phyloP scores from a whole-genome alignment of 2,329 filamentous ascomycete genomes.

The Colletotrichum sidae region DNA sequence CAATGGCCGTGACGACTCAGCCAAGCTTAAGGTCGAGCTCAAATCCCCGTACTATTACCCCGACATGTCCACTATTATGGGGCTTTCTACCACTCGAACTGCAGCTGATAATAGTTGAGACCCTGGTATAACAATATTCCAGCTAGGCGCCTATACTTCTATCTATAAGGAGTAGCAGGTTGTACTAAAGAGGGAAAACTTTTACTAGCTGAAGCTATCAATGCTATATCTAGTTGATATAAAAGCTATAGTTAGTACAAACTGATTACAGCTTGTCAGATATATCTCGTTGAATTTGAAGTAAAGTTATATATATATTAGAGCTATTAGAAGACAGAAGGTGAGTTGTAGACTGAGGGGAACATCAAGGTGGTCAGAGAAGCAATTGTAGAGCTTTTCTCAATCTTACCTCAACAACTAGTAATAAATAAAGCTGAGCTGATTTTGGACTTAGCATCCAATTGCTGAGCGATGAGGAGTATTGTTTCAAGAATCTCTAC shows the following conservation, averaged over 20 bases:
- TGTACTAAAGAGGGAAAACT: conserved; percentile 45
- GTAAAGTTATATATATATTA: conserved; percentile 42
- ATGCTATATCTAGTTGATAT: conserved; percentile 42
- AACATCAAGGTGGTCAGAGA: conserved; percentile 36
- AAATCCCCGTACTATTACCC: background rate
- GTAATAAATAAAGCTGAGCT: conserved; percentile 36
- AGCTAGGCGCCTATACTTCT: conserved; percentile 48
- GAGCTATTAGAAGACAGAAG: conserved; percentile 35
- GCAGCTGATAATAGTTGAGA: background rate
- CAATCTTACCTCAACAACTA: conserved; percentile 46
- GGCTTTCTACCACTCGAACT: background rate
- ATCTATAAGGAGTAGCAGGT: conserved; percentile 51
- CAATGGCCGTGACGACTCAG: background rate
- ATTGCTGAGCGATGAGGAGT: conserved; percentile 49
- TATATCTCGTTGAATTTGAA: conserved; percentile 47
- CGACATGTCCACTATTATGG: background rate
- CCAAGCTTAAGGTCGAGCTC: background rate
- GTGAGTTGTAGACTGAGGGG: background rate
- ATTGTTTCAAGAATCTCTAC: conserved; percentile 47
- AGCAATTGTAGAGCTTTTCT: conserved; percentile 44
- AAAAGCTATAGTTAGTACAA: conserved; percentile 34
- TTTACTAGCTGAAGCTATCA: conserved; percentile 43
- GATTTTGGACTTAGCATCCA: conserved; percentile 48
- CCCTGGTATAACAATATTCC: conserved; percentile 1
- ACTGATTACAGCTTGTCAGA: conserved; percentile 41